Evolutionary conservation across 225 moss, liverwort and hornwort genomes (phyloP), one percentile per base, ranked within the genome.

Genomic region (Physcomitrium patens): DNA sequence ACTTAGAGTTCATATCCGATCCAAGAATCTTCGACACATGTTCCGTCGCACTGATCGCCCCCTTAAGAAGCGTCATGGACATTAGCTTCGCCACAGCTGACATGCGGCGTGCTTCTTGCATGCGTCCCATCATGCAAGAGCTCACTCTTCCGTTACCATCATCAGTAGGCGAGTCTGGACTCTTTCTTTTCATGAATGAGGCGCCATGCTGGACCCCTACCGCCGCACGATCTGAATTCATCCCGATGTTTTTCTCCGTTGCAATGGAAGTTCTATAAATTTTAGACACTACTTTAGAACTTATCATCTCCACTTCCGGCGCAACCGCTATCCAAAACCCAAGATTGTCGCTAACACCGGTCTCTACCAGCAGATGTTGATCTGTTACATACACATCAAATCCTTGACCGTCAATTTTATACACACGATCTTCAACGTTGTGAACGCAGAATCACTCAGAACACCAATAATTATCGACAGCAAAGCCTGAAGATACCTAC

Each of bases 21-120:
- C 89, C 89, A 0, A 90, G 48, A 3, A 62, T 60, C 9, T 73
- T 85, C 0, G 93, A 87, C 5, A 96, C 93, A 47, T 96, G 96
- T 0, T 90, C 89, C 0, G 87, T 74, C 0, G 96, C 92, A 2
- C 82, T 92, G 5, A 96, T 91, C 0, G 92, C 87, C 0, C 96
- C 96, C 67, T 88, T 93, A 14, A 96, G 69, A 1, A 96, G 74
- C 0, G 92, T 92, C 28, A 76, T 81, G 1, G 96, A 96, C 67
- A 96, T 20, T 0, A 96, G 42, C 72, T 96, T 96, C 8, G 90
- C 93, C 1, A 96, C 89, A 0, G 93, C 96, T 0, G 96, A 96
- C 96, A 96, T 93, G 0, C 93, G 90, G 9, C 93, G 91, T 8
- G 93, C 96, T 63, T 96, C 93, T 9, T 89, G 91, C 53, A 93